phyloP scores from a whole-genome alignment of 805 yeast species.

The Wickerhamomyces chambardii region DNA sequence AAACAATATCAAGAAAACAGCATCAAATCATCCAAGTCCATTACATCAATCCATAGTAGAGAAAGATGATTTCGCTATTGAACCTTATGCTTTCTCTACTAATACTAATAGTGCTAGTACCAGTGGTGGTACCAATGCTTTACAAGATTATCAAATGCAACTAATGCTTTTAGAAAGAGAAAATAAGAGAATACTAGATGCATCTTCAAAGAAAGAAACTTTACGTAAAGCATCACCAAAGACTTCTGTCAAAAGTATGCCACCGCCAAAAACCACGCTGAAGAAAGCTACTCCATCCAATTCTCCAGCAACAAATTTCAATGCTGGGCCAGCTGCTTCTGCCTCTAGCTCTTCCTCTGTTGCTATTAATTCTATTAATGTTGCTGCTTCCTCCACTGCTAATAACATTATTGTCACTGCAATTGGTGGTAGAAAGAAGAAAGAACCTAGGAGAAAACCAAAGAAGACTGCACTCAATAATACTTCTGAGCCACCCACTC shows the following conservation, averaged over 20 bases:
- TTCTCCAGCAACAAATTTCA: constrained; percentile 7
- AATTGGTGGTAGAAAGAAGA: constrained; percentile 12
- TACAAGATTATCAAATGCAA: constrained; percentile 79
- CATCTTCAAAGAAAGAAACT: constrained; percentile 30
- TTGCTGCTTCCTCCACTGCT: constrained; percentile 1
- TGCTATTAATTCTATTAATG: too few species aligned
- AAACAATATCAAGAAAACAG: too few species aligned
- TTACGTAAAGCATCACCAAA: constrained; percentile 1
- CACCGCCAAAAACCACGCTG: constrained; percentile 14
- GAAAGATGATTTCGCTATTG: too few species aligned
- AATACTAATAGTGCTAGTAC: too few species aligned
- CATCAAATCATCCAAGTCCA: constrained; percentile 18
- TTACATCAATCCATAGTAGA: constrained; percentile 3
- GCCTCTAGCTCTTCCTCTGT: too few species aligned
- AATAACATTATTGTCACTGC: constrained; percentile 1
- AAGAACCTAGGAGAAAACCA: constrained; percentile 13
- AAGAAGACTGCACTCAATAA: constrained; percentile 9
- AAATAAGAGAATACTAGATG: constrained; percentile 58
- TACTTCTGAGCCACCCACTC: constrained; percentile 30
- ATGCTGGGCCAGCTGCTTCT: too few species aligned
- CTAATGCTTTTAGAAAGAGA: constrained; percentile 67
- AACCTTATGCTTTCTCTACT: too few species aligned
- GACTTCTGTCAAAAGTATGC: constrained; percentile 11
- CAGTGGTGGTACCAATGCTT: constrained; percentile 30
- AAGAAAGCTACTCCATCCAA: constrained; percentile 9